Evolutionary conservation across 345 rosid species (phyloP), one percentile per base, ranked within the genome.

Genomic region (Corchorus olitorius): DNA sequence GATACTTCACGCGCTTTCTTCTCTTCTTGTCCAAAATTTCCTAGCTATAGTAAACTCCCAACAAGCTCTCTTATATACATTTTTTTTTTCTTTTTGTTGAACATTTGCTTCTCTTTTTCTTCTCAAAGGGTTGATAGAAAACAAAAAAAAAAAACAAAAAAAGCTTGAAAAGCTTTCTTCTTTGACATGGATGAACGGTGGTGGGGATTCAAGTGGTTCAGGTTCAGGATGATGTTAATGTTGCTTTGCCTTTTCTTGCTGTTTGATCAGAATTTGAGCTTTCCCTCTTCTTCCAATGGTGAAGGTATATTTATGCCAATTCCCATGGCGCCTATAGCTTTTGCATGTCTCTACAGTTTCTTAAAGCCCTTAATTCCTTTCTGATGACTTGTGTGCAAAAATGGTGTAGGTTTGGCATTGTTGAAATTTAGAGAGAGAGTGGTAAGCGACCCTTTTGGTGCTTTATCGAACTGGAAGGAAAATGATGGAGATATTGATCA

Each of bases 391-490:
- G 48, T 45, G 48, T 7, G 48, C 10, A 45, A 45, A 5, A 48
- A 58, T 72, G 9, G 62, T 71, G 81, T 73, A 93, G 98, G 96
- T 43, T 65, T 85, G 81, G 89, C 91, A 10, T 70, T 93, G 69
- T 73, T 88, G 89, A 89, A 86, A 74, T 87, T 93, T 72, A 81
- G 86, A 52, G 89, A 88, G 85, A 81, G 87, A 66, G 85, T 95
- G 52, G 83, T 75, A 83, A 83, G 55, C 63, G 97, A 95, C 86
- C 98, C 97, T 22, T 88, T 82, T 76, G 87, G 87, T 73, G 92
- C 91, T 70, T 76, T 95, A 65, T 78, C 86, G 62, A 83, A 82
- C 82, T 91, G 98, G 98, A 75, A 77, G 65, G 84, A 82, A 72
- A 69, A 81, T 54, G 77, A 77, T 75, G 82, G 84, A 65, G 75